A percentile compares a stretch with the other conserved stretches of the same genome.
These are phyloP conservation scores for Comarum palustre DNA, from an alignment of 306 rosid species.

Conservation along the genomic window DNA sequence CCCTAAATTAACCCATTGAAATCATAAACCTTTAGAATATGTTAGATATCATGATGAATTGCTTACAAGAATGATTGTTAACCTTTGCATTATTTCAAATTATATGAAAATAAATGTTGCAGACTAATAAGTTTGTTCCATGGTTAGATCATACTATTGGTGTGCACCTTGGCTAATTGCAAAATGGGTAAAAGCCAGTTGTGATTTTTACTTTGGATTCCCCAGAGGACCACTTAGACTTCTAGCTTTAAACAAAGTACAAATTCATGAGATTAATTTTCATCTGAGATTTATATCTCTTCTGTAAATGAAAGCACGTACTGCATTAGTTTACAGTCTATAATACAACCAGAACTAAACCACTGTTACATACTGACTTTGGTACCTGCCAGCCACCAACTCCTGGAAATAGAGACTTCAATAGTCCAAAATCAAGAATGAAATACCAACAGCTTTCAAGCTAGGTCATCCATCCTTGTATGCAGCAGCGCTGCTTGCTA, in stretches of 20 bases:
- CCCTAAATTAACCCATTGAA: background rate
- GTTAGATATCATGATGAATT: background rate
- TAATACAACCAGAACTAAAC: background rate
- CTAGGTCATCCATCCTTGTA: background rate
- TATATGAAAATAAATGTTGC: background rate
- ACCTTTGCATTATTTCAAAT: background rate
- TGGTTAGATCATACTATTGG: background rate
- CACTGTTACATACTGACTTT: slow-evolving; percentile 1
- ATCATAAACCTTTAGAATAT: background rate
- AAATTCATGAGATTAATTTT: background rate
- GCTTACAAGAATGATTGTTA: background rate
- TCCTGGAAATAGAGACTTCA: background rate
- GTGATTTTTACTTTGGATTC: slow-evolving; percentile 11
- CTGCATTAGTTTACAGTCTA: background rate
- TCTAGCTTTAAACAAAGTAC: background rate
- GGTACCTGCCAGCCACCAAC: background rate
- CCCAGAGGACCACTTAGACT: background rate
- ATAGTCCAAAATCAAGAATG: background rate
- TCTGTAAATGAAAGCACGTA: background rate
- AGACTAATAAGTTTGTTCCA: background rate
- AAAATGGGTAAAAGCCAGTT: background rate
- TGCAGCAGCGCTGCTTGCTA: background rate
- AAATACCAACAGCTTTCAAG: background rate
- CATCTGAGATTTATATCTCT: background rate
- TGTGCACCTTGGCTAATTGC: slow-evolving; percentile 8